Base-by-base conservation (phyloP, 345 rosid species). In the Anastatica hierochuntica region DNA sequence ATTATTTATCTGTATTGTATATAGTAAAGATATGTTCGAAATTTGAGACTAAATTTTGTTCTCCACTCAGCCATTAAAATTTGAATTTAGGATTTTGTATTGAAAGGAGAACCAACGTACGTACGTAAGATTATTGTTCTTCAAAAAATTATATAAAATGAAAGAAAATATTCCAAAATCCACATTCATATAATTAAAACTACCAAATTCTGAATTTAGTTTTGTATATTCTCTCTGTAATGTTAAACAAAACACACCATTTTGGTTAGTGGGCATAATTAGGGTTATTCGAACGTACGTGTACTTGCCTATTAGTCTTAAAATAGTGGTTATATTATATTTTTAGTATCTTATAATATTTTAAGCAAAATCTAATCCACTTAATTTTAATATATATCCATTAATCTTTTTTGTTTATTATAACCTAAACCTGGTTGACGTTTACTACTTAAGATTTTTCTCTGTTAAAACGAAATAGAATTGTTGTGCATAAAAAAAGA, bases 171-270 rank as follows among this genome's bases (percentile, higher is more conserved):
- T 66, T 58, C 71, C 38, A 44, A 43, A 52, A 38, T 44, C 60
- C 43, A 66, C 65, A 43, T 44, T 58, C 60, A 21, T 43, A 44
- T 66, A 34, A 58, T 36, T 52, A 52, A 58, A 37, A 51, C 36
- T 19, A 37, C 21, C 31, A 66, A 14, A 37, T 50, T 50, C 36
- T 36, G 64, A 36, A 43, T 12, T 49, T 41, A 49, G 17, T 3
- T 52, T 42, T 64, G 71, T 37, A 58, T 58, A 58, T 66, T 58
- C 71, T 66, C 60, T 18, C 29, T 26, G 42, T 42, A 41, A 38
- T 66, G 24, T 44, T 3, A 43, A 16, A 53, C 5, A 42, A 43
- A 21, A 43, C 27, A 51, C 53, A 43, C 35, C 16, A 55, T 50
- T 59, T 53, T 16, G 44, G 60, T 2, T 53, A 53, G 71, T 66